A percentile compares a stretch with the other conserved stretches of the same genome.
Conservation (phyloP, 75 land plant species). For the Sequoiadendron giganteum region DNA sequence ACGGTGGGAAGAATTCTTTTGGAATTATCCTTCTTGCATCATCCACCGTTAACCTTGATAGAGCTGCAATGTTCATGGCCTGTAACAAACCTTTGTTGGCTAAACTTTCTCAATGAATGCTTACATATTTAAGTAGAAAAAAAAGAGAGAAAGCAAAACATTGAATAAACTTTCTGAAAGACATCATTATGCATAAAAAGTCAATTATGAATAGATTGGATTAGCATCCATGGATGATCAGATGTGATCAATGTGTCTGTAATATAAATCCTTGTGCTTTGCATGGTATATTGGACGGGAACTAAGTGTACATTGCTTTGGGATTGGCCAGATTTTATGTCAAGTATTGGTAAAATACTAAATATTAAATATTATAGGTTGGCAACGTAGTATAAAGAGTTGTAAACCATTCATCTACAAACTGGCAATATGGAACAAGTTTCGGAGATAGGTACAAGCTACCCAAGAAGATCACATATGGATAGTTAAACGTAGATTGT, state of each 20-base stretch:
- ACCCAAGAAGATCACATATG: neutral
- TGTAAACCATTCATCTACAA: neutral
- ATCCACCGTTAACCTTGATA: constrained; percentile 65
- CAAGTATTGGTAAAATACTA: neutral
- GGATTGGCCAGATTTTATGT: neutral
- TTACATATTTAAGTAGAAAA: neutral
- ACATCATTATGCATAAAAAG: constrained; percentile 5
- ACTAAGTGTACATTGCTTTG: neutral
- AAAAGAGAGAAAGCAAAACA: neutral
- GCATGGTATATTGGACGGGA: neutral
- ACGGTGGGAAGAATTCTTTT: constrained; percentile 56
- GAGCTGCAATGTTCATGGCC: constrained; percentile 55
- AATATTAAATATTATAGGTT: neutral
- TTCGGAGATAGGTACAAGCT: neutral
- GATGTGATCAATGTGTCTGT: neutral
- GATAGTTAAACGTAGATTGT: too few species aligned
- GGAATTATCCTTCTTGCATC: constrained; percentile 69
- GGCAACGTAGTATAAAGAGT: neutral
- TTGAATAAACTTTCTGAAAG: neutral
- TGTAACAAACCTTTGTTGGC: constrained; percentile 22
- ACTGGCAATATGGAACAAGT: neutral
- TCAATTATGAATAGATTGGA: neutral
- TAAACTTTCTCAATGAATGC: neutral
- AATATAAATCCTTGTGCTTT: neutral
- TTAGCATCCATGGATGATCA: neutral